These are phyloP conservation scores for Sporothrix pallida DNA, from an alignment of 2,329 filamentous ascomycete genomes.

Conservation along the genomic window DNA sequence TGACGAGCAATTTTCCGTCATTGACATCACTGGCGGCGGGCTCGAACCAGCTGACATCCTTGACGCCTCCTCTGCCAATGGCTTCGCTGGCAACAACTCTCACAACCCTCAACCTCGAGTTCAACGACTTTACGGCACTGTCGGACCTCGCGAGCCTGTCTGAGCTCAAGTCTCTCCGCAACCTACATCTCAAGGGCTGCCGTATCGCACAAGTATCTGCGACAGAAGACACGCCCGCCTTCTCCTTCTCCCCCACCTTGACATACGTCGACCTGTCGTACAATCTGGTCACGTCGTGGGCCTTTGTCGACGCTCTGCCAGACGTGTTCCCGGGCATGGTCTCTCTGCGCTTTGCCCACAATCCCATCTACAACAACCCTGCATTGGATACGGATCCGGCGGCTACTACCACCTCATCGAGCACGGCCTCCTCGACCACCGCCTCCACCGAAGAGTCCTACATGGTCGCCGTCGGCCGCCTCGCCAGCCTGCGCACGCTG, in stretches of 20 bases:
- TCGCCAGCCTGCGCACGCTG: conserved; percentile 69
- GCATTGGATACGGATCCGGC: conserved; percentile 42
- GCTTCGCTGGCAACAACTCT: conserved; percentile 58
- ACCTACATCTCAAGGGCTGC: conserved; percentile 78
- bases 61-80: conserved; percentile 52
- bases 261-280: conserved; percentile 75
- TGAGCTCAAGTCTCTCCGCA: conserved; percentile 58
- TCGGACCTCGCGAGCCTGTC: conserved; percentile 62
- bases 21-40: conserved; percentile 59
- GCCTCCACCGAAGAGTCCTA: conserved; percentile 75
- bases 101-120: conserved; percentile 71
- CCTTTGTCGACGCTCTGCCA: conserved; percentile 72
- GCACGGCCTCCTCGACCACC: conserved; percentile 13
- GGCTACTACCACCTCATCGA: not conserved
- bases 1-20: conserved; percentile 60
- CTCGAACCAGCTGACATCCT: conserved; percentile 61
- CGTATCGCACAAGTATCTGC: conserved; percentile 57
- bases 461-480: conserved; percentile 83
- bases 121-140: conserved; percentile 69
- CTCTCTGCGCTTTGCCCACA: conserved; percentile 80
- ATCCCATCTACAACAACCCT: conserved; percentile 75
- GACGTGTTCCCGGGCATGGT: conserved; percentile 73
- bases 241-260: conserved; percentile 50
- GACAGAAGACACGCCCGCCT: not conserved
- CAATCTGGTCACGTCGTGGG: conserved; percentile 73